Conservation (phyloP, 2,329 filamentous ascomycete genomes). For the Amphichorda felina region DNA sequence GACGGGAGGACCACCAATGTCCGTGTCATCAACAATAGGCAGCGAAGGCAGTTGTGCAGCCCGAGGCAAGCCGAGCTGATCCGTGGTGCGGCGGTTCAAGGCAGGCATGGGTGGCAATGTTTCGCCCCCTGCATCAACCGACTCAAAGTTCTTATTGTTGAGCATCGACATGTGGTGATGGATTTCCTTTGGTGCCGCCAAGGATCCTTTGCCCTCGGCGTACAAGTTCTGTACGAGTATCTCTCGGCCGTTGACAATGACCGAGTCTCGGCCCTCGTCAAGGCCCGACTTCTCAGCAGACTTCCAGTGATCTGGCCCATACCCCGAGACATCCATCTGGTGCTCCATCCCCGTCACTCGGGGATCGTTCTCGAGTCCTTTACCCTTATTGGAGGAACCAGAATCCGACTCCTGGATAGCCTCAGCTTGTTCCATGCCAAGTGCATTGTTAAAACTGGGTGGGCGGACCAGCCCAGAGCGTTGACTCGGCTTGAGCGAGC, state of each 20-base stretch:
- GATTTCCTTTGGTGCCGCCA: slow-evolving; percentile 28
- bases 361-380: slow-evolving; percentile 11
- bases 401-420: slow-evolving; percentile 20
- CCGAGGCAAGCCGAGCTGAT: slow-evolving; percentile 55
- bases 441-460: slow-evolving; percentile 63
- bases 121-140: slow-evolving; percentile 24
- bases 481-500: slow-evolving; percentile 4
- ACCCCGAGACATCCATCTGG: slow-evolving; percentile 65
- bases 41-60: slow-evolving; percentile 60
- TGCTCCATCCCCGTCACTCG: slow-evolving; percentile 50
- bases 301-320: slow-evolving; percentile 66
- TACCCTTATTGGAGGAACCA: slow-evolving; percentile 7
- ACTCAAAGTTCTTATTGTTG: slow-evolving; percentile 18
- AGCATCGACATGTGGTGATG: slow-evolving; percentile 11
- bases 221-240: slow-evolving; percentile 55
- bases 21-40: slow-evolving; percentile 63
- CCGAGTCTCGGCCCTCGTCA: slow-evolving; percentile 58
- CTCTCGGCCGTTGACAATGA: slow-evolving; percentile 56
- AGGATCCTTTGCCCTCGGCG: slow-evolving; percentile 50
- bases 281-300: slow-evolving; percentile 47
- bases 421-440: slow-evolving; percentile 32
- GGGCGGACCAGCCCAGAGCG: slow-evolving; percentile 10
- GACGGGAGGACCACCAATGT: slow-evolving; percentile 66
- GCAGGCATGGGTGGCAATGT: slow-evolving; percentile 46
- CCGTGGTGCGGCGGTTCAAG: slow-evolving; percentile 47